Evolutionary conservation across 2,329 filamentous ascomycete genomes (phyloP).

Genomic region (Magnaporthiopsis rhizophila): DNA sequence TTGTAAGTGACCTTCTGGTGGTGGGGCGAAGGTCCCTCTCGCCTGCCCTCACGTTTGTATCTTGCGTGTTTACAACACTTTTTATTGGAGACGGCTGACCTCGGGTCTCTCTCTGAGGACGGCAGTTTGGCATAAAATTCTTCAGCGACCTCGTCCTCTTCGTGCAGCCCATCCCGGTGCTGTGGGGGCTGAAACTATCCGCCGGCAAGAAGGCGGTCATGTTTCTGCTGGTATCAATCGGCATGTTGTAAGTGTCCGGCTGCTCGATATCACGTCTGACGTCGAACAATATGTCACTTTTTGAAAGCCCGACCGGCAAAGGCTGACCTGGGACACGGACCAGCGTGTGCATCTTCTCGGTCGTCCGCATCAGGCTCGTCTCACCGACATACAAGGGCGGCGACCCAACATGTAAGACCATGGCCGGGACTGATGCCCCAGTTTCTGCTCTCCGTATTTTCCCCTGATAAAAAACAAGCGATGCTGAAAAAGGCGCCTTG

Average conservation of each 20-base stretch:
- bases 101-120: background rate
- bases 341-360: slow-evolving; percentile 5
- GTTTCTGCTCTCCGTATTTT: background rate
- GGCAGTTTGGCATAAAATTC: slow-evolving; percentile 8
- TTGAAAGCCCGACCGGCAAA: background rate
- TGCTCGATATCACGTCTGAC: background rate
- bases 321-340: background rate
- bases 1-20: background rate
- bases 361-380: slow-evolving; percentile 3
- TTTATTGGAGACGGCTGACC: background rate
- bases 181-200: slow-evolving; percentile 3
- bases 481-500: background rate
- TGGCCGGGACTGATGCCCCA: background rate
- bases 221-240: background rate
- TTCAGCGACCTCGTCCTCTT: slow-evolving; percentile 7
- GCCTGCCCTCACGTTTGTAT: background rate
- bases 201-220: background rate
- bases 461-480: background rate
- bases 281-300: background rate
- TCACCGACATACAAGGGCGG: background rate
- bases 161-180: slow-evolving; percentile 5
- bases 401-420: slow-evolving; percentile 9
- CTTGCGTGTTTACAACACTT: background rate
- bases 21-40: background rate
- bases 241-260: background rate